Base-by-base conservation (phyloP, 192 early-diverging fungal species). In the Umbelopsis sp. region DNA sequence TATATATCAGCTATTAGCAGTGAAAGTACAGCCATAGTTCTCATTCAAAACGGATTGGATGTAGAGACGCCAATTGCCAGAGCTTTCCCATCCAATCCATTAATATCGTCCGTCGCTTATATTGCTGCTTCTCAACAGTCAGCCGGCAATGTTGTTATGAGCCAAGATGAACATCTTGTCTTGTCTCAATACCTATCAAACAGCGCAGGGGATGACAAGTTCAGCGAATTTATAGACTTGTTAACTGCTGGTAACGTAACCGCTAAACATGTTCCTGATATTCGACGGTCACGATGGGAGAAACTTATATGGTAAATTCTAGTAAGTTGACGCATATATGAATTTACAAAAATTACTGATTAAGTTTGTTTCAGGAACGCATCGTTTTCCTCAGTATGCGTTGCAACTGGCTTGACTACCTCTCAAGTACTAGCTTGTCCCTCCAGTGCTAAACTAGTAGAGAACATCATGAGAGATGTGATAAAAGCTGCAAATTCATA, bases 11-110 rank as follows among this genome's bases (percentile, higher is more conserved):
- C 80, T 4, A 82, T 88, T 12, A 84, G 85, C 6, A 77, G 71
- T 1, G 51, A 76, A 6, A 69, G 78, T 12, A 88, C 90, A 8
- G 47, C 73, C 12, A 88, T 92, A 47, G 76, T 92, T 13, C 52
- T 91, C 66, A 88, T 92, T 41, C 91, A 92, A 74, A 92, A 92
- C 71, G 91, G 91, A 8, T 81, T 92, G 22, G 88, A 84, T 64
- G 68, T 44, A 25, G 91, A 92, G 66, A 82, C 85, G 4, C 83
- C 85, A 44, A 82, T 88, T 64, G 69, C 70, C 20, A 68, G 61
- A n/a, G 77, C 79, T 46, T 92, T 89, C 75, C 90, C 90, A 13
- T 52, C 76, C 21, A 89, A 88, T 69, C 87, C 87, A 1, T 69
- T 92, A 4, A 64, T 87, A 41, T 88, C 88, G 20, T 74, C 78